Percentiles rank a stretch among this genome's conserved stretches.
Conservation (phyloP, 1,139 yeast species). For the Debaryomycetaceae sp. region DNA sequence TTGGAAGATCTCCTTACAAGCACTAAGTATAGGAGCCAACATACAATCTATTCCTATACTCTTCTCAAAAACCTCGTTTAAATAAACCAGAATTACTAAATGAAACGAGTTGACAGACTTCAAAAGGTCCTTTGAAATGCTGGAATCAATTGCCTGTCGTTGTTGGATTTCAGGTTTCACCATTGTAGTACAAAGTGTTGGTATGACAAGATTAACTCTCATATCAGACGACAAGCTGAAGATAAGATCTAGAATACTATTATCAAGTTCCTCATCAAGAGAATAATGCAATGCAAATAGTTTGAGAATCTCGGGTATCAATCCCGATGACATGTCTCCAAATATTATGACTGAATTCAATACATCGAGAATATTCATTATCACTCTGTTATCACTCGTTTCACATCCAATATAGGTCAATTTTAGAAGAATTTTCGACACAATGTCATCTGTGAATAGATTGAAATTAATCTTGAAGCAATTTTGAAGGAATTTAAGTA, state of each 20-base stretch:
- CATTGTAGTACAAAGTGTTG: conserved; percentile 23
- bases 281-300: conserved; percentile 44
- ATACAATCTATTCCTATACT: conserved; percentile 17
- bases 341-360: conserved; percentile 45
- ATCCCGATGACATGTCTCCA: conserved; percentile 45
- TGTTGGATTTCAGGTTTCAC: conserved; percentile 23
- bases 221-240: conserved; percentile 20
- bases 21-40: conserved; percentile 21
- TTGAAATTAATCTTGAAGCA: conserved; percentile 50
- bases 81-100: background rate
- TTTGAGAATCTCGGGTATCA: conserved; percentile 36
- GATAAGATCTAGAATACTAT: conserved; percentile 34
- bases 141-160: background rate
- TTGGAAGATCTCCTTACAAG: conserved; percentile 11
- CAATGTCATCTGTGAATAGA: conserved; percentile 39
- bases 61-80: conserved; percentile 6
- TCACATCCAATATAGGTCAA: conserved; percentile 39
- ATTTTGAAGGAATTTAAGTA: conserved; percentile 38
- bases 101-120: background rate
- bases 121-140: background rate
- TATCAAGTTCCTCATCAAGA: conserved; percentile 31
- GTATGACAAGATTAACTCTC: conserved; percentile 16
- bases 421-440: conserved; percentile 30
- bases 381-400: conserved; percentile 39
- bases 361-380: conserved; percentile 42